Evolutionary conservation across 495 filamentous ascomycete species (phyloP), one percentile per base, ranked within the genome.

Genomic region (Hypoxylon subgilvum): DNA sequence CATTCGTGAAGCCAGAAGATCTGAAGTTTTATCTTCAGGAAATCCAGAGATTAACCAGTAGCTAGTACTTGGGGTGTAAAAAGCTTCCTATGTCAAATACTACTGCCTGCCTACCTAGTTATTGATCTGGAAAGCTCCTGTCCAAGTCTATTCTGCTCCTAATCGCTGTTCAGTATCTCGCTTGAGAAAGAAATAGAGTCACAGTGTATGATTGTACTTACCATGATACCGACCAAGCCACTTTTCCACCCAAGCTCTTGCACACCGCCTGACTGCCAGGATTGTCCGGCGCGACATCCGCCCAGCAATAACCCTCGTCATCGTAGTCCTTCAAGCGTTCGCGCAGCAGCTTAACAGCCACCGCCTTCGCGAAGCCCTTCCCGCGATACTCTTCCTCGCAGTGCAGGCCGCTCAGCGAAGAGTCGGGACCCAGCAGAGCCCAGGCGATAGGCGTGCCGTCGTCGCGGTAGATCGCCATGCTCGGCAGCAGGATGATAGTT

Each of bases 11-110:
- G 56, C 94, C 94, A 1, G 91, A 97, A 31, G 85, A 96, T 70
- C 76, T 98, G 49, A 90, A 82, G 67, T 95, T 93, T 76, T 98
- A 86, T 81, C 95, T 97, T 57, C 78, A 95, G 72, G 95, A 98
- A 73, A 85, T 97, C 49, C 89, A 95, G 68, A 88, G 90, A 46
- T 74, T 83, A 39, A 81, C 77, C 54, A 75, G 64, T 54, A 63
- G 39, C 7, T 56, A 17, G 45, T 12, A 21, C 18, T 5, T n/a
- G n/a, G n/a, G n/a, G n/a, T n/a, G n/a, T n/a, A n/a, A n/a, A n/a
- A n/a, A n/a, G n/a, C n/a, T n/a, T n/a, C n/a, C n/a, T n/a, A n/a
- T n/a, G n/a, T n/a, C n/a, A n/a, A n/a, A n/a, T n/a, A n/a, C n/a
- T n/a, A n/a, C n/a, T n/a, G n/a, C n/a, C n/a, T n/a, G n/a, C n/a